Base-by-base conservation (phyloP, 1,284 basidiomycete species). In the Ceratobasidium sp. region DNA sequence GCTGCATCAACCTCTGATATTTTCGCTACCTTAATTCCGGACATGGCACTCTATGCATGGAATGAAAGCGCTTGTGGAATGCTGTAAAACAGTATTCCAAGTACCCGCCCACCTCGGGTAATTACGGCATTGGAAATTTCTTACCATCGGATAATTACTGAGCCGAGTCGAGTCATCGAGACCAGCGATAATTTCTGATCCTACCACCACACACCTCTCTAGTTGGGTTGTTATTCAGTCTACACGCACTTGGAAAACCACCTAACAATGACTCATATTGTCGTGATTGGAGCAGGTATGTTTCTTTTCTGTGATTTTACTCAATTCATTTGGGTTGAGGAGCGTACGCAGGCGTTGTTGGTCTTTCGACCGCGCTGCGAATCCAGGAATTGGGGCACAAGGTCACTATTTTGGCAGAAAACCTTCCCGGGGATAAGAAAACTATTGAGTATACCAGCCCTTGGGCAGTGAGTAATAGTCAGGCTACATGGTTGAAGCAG, bases 361-460 rank as follows among this genome's bases (percentile, higher is more conserved):
- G 93, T 5, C 86, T 95, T 18, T 91, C 92, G 1, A 92, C 93
- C 0, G 93, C 92, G 0, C 82, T 94, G 23, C 89, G 85, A 77
- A 85, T 93, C 39, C 91, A 92, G 83, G 90, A 93, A 82, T 86
- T 86, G 44, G 88, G 87, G 10, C 91, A 91, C 81, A 81, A 85
- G n/a, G 91, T 94, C 15, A 90, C 89, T 2, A 88, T 95, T 66
- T 83, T 94, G 23, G 91, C 93, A 1, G 92, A 93, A 72, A 86
- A 87, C 3, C 86, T 93, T 51, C 92, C 92, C 0, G 90, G 86
- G 28, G 94, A 95, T 82, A 87, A 89, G 0, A 92, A 92, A 83
- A 88, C 86, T 23, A 90, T 91, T 82, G 87, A 87, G 39, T 95
- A 93, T 82, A 92, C 94, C 1, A 94, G 92, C 83, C 89, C 89